Evolutionary conservation across 352 stramenopile genomes (phyloP), one percentile per base, ranked within the genome.

Genomic region (Globisporangium sylvaticum): DNA sequence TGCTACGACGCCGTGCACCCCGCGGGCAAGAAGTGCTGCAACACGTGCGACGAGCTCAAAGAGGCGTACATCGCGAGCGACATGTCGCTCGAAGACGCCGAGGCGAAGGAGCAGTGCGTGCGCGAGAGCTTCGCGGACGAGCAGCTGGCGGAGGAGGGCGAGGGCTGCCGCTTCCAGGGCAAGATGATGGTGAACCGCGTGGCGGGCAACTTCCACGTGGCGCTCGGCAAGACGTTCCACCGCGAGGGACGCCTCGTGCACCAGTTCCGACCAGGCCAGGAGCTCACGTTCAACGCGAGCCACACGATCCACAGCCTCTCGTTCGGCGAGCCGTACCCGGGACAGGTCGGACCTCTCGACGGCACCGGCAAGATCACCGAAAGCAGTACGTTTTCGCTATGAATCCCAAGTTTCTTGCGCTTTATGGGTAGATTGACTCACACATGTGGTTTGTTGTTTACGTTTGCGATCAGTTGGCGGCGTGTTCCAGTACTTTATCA

Each of bases 1-100:
- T 99, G 97, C 77, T 99, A 97, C 74, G 92, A 94, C 50, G 94
- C 91, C 18, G 73, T 64, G 52, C 87, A 95, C 66, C 84, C 84
- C 29, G 69, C 77, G 1, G 81, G 79, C 29, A 89, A 88, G 29
- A 79, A 74, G 39, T 95, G 87, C 73, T 95, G 87, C 56, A 95
- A 95, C 72, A 84, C 85, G 61, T 95, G 87, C 69, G 84, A 93
- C 22, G 81, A 93, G 24, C 67, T 95, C 44, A 95, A 95, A 65
- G 87, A 94, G 62, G 87, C 87, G 29, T 94, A 90, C 69, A 90
- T 95, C 42, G 63, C 80, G 34, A 90, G 77, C 53, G 81, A 90
- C 29, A 50, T 87, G 31, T 87, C 84, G 53, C 78, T 95, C 1
- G 84, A 93, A 62, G 83, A 92, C 8, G 87, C 87, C 4, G 84